A percentile compares a stretch with the other conserved stretches of the same genome.
These are phyloP conservation scores for Lactifluus pinguis DNA, from an alignment of 768 basidiomycete genomes.

Conservation along the genomic window DNA sequence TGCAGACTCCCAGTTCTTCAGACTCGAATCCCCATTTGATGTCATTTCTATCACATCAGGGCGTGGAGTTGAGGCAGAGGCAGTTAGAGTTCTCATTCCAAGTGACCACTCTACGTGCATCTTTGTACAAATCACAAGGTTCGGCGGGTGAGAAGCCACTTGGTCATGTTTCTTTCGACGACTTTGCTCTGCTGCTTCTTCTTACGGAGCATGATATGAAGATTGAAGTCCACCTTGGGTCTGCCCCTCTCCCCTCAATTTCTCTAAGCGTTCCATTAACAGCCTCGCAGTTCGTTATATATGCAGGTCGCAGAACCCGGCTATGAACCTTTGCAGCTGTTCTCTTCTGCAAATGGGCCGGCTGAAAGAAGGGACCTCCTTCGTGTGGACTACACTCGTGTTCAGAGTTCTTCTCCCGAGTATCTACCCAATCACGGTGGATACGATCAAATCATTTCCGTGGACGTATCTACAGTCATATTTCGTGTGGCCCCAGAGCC, in stretches of 20 bases:
- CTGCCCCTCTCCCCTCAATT: slow-evolving; percentile 12
- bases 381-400: slow-evolving; percentile 66
- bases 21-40: background rate
- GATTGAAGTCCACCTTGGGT: slow-evolving; percentile 77
- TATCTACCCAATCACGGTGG: slow-evolving; percentile 71
- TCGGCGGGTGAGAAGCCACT: slow-evolving; percentile 62
- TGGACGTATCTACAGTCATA: slow-evolving; percentile 83
- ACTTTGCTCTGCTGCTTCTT: slow-evolving; percentile 67
- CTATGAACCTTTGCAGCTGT: slow-evolving; percentile 46
- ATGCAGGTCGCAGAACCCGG: slow-evolving; percentile 62
- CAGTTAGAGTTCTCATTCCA: slow-evolving; percentile 81
- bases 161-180: slow-evolving; percentile 70
- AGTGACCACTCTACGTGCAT: slow-evolving; percentile 74
- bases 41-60: slow-evolving; percentile 19
- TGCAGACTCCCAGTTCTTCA: slow-evolving; percentile 22
- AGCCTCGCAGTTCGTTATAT: slow-evolving; percentile 49
- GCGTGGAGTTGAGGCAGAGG: slow-evolving; percentile 42
- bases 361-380: slow-evolving; percentile 57
- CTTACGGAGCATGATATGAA: slow-evolving; percentile 80
- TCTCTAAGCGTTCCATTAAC: slow-evolving; percentile 14
- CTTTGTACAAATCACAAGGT: slow-evolving; percentile 59
- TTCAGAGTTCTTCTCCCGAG: slow-evolving; percentile 80
- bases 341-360: slow-evolving; percentile 46
- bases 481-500: slow-evolving; percentile 87
- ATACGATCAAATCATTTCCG: slow-evolving; percentile 80